Base-by-base conservation (phyloP, 805 yeast species). In the Kuraishia ogatae region DNA sequence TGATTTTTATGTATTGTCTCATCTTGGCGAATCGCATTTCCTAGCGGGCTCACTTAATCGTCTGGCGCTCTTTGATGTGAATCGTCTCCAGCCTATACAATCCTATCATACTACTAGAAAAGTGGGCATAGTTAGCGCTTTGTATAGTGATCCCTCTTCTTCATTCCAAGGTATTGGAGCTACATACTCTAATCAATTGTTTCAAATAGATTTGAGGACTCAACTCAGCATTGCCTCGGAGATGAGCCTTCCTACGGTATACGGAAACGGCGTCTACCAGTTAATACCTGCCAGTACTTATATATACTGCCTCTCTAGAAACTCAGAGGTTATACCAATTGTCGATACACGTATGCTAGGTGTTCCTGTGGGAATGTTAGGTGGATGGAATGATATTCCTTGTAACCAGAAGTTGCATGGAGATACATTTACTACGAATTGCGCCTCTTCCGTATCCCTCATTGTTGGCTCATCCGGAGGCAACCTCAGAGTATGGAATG, bases 1-100 rank as follows among this genome's bases (percentile, higher is more conserved):
- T 7, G 43, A 35, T 57, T 63, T 17, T 51, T 59, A 17, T 66
- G 63, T 4, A 3, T 19, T 23, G 28, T 48, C 19, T 13, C 50
- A 24, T 19, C 19, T 23, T 10, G 29, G 29, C 4, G 26, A 48
- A 17, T 24, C 26, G n/a, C 29, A 48, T 13, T 48, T 48, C 13
- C 50, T 48, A 24, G 26, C 50, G 4, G 29, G 50, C 7, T 48
- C 28, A 5, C 50, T 24, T 10, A 23, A 24, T 23, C 4, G 17
- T 7, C 17, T 56, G 55, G 26, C 39, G 54, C 4, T 26, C n/a
- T 29, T 49, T 23, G 22, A 63, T 20, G 11, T 39, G 23, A 11
- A 35, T 35, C 43, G 43, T 35, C 4, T 17, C n/a, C 6, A 35
- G n/a, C 43, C 43, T 35, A 3, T 11, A 35, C 29, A 26, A 5